Evolutionary conservation across 345 rosid species (phyloP), one percentile per base, ranked within the genome.

Genomic region (Durio zibethinus): DNA sequence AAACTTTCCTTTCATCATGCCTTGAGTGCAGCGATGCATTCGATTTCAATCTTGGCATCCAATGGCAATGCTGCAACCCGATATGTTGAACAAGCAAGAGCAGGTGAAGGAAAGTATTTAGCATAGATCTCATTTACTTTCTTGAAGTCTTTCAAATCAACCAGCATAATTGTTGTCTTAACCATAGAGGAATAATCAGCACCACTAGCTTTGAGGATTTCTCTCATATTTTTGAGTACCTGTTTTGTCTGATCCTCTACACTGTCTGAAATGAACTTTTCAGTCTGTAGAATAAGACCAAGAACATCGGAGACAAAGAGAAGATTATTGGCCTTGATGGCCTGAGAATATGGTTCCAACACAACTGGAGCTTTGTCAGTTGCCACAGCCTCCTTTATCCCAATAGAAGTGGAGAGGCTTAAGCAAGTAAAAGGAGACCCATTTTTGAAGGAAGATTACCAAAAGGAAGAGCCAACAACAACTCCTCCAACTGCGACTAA

Each of bases 301-400:
- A 91, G 86, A 80, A 87, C 93, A 79, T 97, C 97, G 9, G 97
- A 97, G 56, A 91, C 84, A 79, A 92, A 94, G 72, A 97, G 67
- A 79, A 91, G 86, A 76, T 97, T 87, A 84, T 91, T 86, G 79
- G 89, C 87, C 83, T 90, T 94, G 79, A 92, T 92, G 5, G 97
- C 98, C 88, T 94, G 97, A 77, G 97, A 90, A 85, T 94, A 94
- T 0, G 97, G 97, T 71, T 98, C 99, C 68, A 94, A 73, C 8
- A 97, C 98, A 40, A 97, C 98, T 5, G 97, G 97, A 76, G 99
- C 97, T 81, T 94, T 92, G 33, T 92, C 92, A 1, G 98, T 92
- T 25, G 78, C 80, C 72, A 91, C 93, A 62, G 85, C 91, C 85
- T 89, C 94, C 85, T 96, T 93, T 73, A 70, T 75, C 73, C 79